Base-by-base conservation (phyloP, 164 flowering plant genomes). In the Tetrastigma voinierianum region DNA sequence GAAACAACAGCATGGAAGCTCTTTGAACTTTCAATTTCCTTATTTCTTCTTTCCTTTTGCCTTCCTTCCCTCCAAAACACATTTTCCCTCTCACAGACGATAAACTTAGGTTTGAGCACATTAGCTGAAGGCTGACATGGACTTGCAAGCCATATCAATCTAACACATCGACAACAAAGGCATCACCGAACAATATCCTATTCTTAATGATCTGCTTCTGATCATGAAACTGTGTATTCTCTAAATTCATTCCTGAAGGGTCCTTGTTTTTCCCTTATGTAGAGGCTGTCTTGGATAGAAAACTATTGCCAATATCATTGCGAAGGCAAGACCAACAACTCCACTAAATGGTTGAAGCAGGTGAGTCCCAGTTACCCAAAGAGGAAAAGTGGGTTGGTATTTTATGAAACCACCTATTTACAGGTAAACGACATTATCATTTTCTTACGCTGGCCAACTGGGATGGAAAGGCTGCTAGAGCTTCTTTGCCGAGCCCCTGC, bases 281-380 rank as follows among this genome's bases (percentile, higher is more conserved):
- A 69, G 32, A 47, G 81, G 68, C 25, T 80, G 76, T 32, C 73
- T 84, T 20, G 90, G 96, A 78, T 87, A 86, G 43, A 89, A 73
- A 65, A 80, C 45, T 32, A 81, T 20, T 54, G 97, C 94, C 71
- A 89, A 59, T 11, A 77, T 14, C 18, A 84, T 67, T 66, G 85
- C 69, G 51, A 86, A 68, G 53, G 82, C 76, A 62, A 90, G 70
- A 66, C 99, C 99, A 67, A 84, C 76, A 16, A 76, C 68, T 43
- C 97, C 97, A 61, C 90, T 81, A 70, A 90, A 88, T 48, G 97
- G 96, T 71, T 95, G 90, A 75, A 81, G 78, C 43, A 91, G 88
- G 49, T 78, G 76, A 18, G 74, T 70, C 46, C 96, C 96, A 40
- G 77, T 78, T 20, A 92, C 25, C 97, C 93, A 91, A n/a, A 74